Evolutionary conservation across 1,284 basidiomycete species (phyloP).

Genomic region (Cerioporus squamosus): DNA sequence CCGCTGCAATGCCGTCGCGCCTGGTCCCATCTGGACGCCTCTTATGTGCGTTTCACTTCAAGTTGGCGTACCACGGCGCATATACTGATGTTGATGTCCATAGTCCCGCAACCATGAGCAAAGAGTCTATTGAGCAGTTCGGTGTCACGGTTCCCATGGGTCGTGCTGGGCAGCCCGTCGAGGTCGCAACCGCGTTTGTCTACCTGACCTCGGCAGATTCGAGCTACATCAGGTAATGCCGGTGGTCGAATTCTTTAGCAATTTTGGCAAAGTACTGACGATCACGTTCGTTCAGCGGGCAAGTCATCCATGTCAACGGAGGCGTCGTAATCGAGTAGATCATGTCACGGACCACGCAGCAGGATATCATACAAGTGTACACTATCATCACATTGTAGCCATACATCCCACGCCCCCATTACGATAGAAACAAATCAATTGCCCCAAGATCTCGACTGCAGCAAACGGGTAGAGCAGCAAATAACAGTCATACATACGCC

Average conservation of each 20-base stretch:
- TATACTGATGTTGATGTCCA: background rate
- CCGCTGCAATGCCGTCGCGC: constrained; percentile 54
- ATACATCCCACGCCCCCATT: background rate
- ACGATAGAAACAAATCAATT: background rate
- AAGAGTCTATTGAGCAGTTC: constrained; percentile 49
- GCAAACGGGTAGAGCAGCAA: too few species aligned
- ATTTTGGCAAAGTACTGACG: background rate
- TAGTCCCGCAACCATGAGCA: constrained; percentile 50
- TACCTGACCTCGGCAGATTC: constrained; percentile 57
- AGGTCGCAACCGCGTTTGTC: constrained; percentile 57
- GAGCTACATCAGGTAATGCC: constrained; percentile 50
- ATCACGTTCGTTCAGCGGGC: constrained; percentile 34
- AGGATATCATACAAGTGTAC: background rate
- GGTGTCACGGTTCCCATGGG: constrained; percentile 50
- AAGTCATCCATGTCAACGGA: constrained; percentile 44
- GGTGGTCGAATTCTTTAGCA: background rate
- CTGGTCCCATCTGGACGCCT: constrained; percentile 59
- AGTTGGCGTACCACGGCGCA: constrained; percentile 3
- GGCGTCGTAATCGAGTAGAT: constrained; percentile 39
- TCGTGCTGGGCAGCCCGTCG: constrained; percentile 58
- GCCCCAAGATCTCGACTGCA: too few species aligned
- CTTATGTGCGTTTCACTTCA: constrained; percentile 40
- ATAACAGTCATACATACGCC: constrained; percentile 9
- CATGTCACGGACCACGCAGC: too few species aligned
- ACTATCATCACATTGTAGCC: constrained; percentile 1